A percentile compares a stretch with the other conserved stretches of the same genome.
Evolutionary conservation across 1,284 basidiomycete species (phyloP).

Genomic region (Cryptococcus sp.): DNA sequence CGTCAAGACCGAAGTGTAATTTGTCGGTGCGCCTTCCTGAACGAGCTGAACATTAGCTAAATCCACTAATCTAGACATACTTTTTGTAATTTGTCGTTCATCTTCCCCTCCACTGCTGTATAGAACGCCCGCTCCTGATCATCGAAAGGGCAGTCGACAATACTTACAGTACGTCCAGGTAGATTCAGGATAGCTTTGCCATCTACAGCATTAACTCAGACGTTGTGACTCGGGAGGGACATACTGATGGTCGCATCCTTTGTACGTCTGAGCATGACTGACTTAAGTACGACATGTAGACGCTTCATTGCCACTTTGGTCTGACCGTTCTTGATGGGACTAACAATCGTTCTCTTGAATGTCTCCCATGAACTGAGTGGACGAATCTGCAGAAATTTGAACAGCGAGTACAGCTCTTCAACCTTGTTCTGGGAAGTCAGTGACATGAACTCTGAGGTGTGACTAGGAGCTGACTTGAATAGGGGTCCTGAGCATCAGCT

Average conservation of each 20-base stretch:
- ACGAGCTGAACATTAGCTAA: slow-evolving; percentile 51
- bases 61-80: slow-evolving; percentile 21
- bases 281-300: slow-evolving; percentile 75
- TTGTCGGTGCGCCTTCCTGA: slow-evolving; percentile 51
- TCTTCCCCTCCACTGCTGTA: slow-evolving; percentile 66
- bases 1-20: slow-evolving; percentile 79
- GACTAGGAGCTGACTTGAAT: slow-evolving; percentile 57
- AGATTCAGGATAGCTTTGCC: slow-evolving; percentile 83
- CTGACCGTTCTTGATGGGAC: slow-evolving; percentile 69
- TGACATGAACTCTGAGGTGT: slow-evolving; percentile 7
- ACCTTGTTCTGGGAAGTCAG: slow-evolving; percentile 80
- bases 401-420: slow-evolving; percentile 80
- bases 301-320: slow-evolving; percentile 75
- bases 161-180: slow-evolving; percentile 67
- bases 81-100: slow-evolving; percentile 66
- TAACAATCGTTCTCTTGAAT: slow-evolving; percentile 74
- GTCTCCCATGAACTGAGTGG: slow-evolving; percentile 75
- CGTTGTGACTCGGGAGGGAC: slow-evolving; percentile 1
- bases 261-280: slow-evolving; percentile 84
- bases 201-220: slow-evolving; percentile 49
- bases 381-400: slow-evolving; percentile 80
- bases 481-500: slow-evolving; percentile 57
- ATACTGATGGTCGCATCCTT: slow-evolving; percentile 66
- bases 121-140: slow-evolving; percentile 78
- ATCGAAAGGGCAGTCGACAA: slow-evolving; percentile 70